These are phyloP conservation scores for Tausonia pullulans DNA, from an alignment of 1,284 basidiomycete genomes.

Conservation along the genomic window DNA sequence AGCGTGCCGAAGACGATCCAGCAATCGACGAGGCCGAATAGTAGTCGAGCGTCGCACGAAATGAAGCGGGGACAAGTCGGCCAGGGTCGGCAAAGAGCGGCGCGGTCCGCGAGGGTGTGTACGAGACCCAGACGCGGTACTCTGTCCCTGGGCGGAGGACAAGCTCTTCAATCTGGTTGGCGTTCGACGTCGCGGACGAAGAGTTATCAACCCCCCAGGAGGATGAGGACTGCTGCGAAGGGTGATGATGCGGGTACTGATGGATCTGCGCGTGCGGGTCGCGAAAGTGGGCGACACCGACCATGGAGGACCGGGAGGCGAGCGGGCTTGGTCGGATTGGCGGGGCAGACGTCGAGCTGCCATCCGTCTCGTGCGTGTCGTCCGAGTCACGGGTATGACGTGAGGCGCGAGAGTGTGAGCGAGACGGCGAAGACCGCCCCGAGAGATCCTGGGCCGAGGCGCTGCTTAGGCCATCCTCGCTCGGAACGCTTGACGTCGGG, in stretches of 20 bases:
- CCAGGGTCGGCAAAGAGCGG: constrained; percentile 30
- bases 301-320: neutral
- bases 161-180: constrained; percentile 40
- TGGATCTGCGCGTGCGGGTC: too few species aligned
- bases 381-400: too few species aligned
- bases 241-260: too few species aligned
- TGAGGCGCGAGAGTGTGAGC: too few species aligned
- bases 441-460: too few species aligned
- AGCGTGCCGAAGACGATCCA: constrained; percentile 8
- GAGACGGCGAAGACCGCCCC: too few species aligned
- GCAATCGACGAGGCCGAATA: neutral
- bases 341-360: neutral
- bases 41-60: constrained; percentile 39
- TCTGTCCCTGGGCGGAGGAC: constrained; percentile 40
- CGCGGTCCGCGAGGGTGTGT: constrained; percentile 32
- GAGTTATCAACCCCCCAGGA: too few species aligned
- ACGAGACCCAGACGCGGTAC: constrained; percentile 39
- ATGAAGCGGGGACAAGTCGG: constrained; percentile 31
- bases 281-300: neutral
- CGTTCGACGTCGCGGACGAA: constrained; percentile 12
- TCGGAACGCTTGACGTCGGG: too few species aligned
- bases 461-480: too few species aligned
- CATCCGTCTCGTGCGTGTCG: too few species aligned
- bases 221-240: too few species aligned
- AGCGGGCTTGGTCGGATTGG: neutral